Conservation (phyloP, 2,329 filamentous ascomycete genomes). For the Fusarium sp. region DNA sequence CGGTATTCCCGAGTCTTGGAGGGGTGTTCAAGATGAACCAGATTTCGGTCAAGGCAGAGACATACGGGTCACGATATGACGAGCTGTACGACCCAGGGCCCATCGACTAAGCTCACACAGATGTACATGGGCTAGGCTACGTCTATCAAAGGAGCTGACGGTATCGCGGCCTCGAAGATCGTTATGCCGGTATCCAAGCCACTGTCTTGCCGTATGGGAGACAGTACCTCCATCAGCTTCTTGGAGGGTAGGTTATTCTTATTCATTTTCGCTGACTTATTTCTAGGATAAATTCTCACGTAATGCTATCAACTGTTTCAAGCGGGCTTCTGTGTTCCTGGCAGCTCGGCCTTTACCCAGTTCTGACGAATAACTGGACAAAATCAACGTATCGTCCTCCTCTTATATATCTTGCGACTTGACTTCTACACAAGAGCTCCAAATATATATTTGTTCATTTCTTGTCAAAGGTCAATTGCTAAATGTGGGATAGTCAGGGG, state of each 20-base stretch:
- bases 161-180: constrained; percentile 13
- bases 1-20: constrained; percentile 15
- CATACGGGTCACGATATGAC: constrained; percentile 20
- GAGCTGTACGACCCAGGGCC: constrained; percentile 27
- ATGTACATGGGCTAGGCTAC: constrained; percentile 8
- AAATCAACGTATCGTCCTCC: background rate
- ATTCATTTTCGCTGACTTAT: constrained; percentile 5
- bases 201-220: constrained; percentile 21
- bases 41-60: constrained; percentile 14
- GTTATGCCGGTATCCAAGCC: constrained; percentile 34
- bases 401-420: constrained; percentile 11
- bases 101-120: constrained; percentile 32
- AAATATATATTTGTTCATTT: background rate
- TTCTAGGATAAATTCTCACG: constrained; percentile 35
- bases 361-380: background rate
- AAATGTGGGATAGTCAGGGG: constrained; percentile 41
- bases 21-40: constrained; percentile 13
- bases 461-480: background rate
- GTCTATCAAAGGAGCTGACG: constrained; percentile 27
- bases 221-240: constrained; percentile 6
- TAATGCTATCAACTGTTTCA: constrained; percentile 27
- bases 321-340: constrained; percentile 25
- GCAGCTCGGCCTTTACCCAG: constrained; percentile 11
- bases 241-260: background rate
- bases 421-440: background rate